A percentile compares a stretch with the other conserved stretches of the same genome.
Conservation (phyloP, 2,329 filamentous ascomycete species). For the Xylariaceae sp. region DNA sequence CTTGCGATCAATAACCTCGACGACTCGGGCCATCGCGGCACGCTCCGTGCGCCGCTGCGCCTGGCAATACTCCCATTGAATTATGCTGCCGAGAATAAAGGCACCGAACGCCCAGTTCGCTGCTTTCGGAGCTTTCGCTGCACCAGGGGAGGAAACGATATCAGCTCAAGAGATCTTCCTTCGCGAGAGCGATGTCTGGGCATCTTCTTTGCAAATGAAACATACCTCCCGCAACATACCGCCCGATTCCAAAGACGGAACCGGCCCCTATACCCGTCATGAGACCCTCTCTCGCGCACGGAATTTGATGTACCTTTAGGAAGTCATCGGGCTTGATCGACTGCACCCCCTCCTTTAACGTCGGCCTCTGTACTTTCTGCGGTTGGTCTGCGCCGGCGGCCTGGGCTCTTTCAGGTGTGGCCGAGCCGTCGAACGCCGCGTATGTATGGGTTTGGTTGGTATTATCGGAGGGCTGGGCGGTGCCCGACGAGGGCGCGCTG, state of each 20-base stretch:
- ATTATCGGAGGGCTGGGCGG: constrained; percentile 33
- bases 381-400: constrained; percentile 21
- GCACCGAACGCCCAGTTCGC: constrained; percentile 82
- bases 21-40: constrained; percentile 76
- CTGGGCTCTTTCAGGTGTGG: constrained; percentile 13
- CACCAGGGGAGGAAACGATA: not conserved
- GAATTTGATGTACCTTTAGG: constrained; percentile 66
- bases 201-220: constrained; percentile 3
- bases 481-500: constrained; percentile 31
- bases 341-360: constrained; percentile 58
- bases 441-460: constrained; percentile 35
- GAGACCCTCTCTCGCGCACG: constrained; percentile 78
- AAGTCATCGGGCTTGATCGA: constrained; percentile 66
- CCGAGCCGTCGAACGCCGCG: constrained; percentile 35
- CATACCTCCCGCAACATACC: constrained; percentile 70
- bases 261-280: constrained; percentile 78
- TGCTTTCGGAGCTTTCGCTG: constrained; percentile 58
- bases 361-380: constrained; percentile 38
- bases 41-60: constrained; percentile 68
- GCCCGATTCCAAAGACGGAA: constrained; percentile 67
- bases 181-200: not conserved
- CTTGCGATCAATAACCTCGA: constrained; percentile 74
- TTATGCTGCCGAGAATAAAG: constrained; percentile 64
- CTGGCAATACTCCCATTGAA: constrained; percentile 80
- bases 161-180: constrained; percentile 7